These are phyloP conservation scores for Rhizoctonia solani DNA, from an alignment of 1,284 basidiomycete species.

Conservation along the genomic window DNA sequence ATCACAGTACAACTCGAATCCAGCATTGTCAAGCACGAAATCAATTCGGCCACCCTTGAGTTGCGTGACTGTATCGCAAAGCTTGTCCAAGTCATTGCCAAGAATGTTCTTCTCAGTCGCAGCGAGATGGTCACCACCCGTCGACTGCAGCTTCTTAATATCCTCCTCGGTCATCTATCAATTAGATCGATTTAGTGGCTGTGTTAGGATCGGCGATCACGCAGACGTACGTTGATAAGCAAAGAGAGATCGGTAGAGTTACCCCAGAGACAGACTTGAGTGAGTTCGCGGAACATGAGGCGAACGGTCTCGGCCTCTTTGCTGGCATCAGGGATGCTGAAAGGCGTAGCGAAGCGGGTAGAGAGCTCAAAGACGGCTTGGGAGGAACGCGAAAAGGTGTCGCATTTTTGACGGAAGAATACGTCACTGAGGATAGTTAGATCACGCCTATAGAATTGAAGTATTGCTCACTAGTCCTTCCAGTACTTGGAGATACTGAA, in stretches of 20 bases:
- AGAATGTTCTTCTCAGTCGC: conserved; percentile 96
- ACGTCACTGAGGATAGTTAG: conserved; percentile 58
- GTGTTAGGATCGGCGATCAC: not conserved
- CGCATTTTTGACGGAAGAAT: conserved; percentile 93
- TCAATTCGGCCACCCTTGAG: conserved; percentile 85
- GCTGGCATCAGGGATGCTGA: conserved; percentile 64
- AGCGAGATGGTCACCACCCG: conserved; percentile 92
- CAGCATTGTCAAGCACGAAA: conserved; percentile 87
- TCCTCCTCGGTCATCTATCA: conserved; percentile 91
- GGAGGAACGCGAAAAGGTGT: conserved; percentile 91
- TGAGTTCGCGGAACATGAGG: conserved; percentile 91
- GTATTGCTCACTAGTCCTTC: conserved; percentile 78
- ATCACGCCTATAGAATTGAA: not conserved
- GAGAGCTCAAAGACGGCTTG: conserved; percentile 96
- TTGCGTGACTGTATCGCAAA: conserved; percentile 82
- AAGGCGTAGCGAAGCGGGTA: conserved; percentile 87
- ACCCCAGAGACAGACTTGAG: conserved; percentile 95
- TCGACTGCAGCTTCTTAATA: conserved; percentile 96
- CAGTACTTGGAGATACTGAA: conserved; percentile 93
- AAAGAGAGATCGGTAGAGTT: conserved; percentile 97
- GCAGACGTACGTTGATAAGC: conserved; percentile 70
- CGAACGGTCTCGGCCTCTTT: conserved; percentile 71
- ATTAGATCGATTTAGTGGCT: not conserved
- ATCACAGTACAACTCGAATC: conserved; percentile 96
- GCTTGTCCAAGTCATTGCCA: conserved; percentile 76